Evolutionary conservation across 805 yeast genomes (phyloP).

Genomic region (Pichia rugopelliculosa): DNA sequence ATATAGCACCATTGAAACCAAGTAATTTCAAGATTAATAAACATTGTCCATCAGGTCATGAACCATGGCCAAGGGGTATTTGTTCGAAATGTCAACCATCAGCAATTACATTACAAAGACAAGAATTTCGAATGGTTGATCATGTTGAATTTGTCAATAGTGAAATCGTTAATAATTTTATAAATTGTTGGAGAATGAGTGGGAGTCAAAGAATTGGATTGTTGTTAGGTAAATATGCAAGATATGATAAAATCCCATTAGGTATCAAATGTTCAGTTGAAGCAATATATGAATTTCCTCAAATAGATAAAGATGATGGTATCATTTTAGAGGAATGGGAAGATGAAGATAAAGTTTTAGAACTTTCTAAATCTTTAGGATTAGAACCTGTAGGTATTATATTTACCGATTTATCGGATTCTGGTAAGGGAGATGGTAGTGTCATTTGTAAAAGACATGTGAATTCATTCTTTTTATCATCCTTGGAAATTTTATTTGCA

Average conservation of each 20-base stretch:
- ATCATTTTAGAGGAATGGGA: conserved; percentile 52
- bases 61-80: conserved; percentile 91
- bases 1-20: conserved; percentile 72
- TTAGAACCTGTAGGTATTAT: conserved; percentile 70
- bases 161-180: conserved; percentile 67
- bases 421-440: conserved; percentile 80
- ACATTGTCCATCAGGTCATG: conserved; percentile 72
- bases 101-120: conserved; percentile 86
- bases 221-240: conserved; percentile 73
- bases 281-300: conserved; percentile 91
- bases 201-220: conserved; percentile 85
- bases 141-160: conserved; percentile 87
- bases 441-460: conserved; percentile 91
- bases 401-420: conserved; percentile 83
- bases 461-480: conserved; percentile 81
- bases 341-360: conserved; percentile 45
- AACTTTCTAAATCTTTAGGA: conserved; percentile 52
- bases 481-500: conserved; percentile 81
- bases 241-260: conserved; percentile 76
- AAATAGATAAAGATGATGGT: conserved; percentile 80
- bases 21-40: conserved; percentile 59
- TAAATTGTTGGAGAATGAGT: conserved; percentile 85
- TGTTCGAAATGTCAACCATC: conserved; percentile 97
- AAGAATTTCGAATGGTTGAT: conserved; percentile 90
- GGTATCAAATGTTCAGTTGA: conserved; percentile 94